Percentiles rank a stretch among this genome's conserved stretches.
Conservation (phyloP, 177 flowering plant species). For the Telopea speciosissima region DNA sequence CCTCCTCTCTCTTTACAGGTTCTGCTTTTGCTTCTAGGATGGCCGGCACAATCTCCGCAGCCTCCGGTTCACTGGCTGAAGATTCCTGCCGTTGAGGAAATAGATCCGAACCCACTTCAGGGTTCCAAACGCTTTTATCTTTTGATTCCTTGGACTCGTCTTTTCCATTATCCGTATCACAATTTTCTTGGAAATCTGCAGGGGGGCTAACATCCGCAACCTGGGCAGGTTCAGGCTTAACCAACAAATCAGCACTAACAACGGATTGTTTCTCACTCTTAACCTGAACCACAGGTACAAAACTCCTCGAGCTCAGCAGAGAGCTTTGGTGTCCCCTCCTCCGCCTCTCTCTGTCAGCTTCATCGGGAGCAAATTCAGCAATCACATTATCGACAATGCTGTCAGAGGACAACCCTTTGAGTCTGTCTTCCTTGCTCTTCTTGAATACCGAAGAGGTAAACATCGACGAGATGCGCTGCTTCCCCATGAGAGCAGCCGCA, state of each 20-base stretch:
- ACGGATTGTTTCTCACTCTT: conserved; percentile 22
- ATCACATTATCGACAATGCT: conserved; percentile 84
- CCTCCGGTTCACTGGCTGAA: conserved; percentile 7
- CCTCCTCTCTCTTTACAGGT: conserved; percentile 23
- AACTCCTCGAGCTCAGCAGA: neutral
- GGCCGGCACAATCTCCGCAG: conserved; percentile 11
- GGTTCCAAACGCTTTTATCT: conserved; percentile 11
- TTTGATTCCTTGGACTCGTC: conserved; percentile 4
- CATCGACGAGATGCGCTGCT: conserved; percentile 71
- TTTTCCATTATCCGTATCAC: conserved; percentile 7
- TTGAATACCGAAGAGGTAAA: conserved; percentile 68
- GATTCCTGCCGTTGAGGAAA: conserved; percentile 10
- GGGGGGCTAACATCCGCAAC: conserved; percentile 11
- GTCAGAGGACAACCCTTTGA: conserved; percentile 38
- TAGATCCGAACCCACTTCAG: conserved; percentile 11
- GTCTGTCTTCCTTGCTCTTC: conserved; percentile 46
- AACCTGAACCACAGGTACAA: conserved; percentile 8
- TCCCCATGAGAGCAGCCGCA: conserved; percentile 89
- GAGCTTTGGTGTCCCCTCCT: conserved; percentile 35
- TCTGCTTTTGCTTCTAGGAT: conserved; percentile 29
- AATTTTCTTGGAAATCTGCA: conserved; percentile 1
- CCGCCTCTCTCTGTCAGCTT: conserved; percentile 66
- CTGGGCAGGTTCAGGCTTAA: conserved; percentile 10
- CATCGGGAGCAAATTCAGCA: conserved; percentile 89
- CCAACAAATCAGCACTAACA: conserved; percentile 6